A percentile compares a stretch with the other conserved stretches of the same genome.
Evolutionary conservation across 2,329 filamentous ascomycete species (phyloP).

Genomic region (Plenodomus biglobosus): DNA sequence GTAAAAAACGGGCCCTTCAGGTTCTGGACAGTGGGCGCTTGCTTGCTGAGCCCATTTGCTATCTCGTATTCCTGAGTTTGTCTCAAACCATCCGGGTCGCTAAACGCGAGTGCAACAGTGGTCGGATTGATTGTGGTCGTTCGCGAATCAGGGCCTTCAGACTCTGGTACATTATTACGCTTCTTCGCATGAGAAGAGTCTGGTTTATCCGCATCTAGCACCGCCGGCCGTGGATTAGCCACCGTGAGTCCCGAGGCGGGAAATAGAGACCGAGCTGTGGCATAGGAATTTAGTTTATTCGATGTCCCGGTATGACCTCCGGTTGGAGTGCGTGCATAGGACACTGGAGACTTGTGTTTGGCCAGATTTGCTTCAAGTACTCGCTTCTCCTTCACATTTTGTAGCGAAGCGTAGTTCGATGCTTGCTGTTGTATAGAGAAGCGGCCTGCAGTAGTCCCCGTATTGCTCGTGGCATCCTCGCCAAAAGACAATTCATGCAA

Average conservation of each 20-base stretch:
- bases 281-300: conserved; percentile 4
- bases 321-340: conserved; percentile 18
- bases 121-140: conserved; percentile 10
- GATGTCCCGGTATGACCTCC: conserved; percentile 38
- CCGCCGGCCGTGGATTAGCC: conserved; percentile 24
- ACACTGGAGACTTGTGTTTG: background rate
- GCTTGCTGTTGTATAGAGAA: background rate
- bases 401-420: background rate
- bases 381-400: background rate
- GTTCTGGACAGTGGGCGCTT: conserved; percentile 36
- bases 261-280: conserved; percentile 14
- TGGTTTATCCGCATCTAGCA: conserved; percentile 20
- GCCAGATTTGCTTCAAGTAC: background rate
- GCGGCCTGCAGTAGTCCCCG: background rate
- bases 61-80: conserved; percentile 19
- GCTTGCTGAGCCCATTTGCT: conserved; percentile 27
- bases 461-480: conserved; percentile 20
- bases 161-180: background rate
- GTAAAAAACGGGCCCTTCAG: conserved; percentile 44
- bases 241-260: conserved; percentile 21
- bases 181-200: conserved; percentile 7
- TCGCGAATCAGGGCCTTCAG: conserved; percentile 10
- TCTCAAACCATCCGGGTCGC: conserved; percentile 29
- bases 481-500: conserved; percentile 25
- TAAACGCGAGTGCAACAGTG: conserved; percentile 23